A percentile compares a stretch with the other conserved stretches of the same genome.
phyloP scores from a whole-genome alignment of 129 eudicot species.

The Saussurea involucrata region DNA sequence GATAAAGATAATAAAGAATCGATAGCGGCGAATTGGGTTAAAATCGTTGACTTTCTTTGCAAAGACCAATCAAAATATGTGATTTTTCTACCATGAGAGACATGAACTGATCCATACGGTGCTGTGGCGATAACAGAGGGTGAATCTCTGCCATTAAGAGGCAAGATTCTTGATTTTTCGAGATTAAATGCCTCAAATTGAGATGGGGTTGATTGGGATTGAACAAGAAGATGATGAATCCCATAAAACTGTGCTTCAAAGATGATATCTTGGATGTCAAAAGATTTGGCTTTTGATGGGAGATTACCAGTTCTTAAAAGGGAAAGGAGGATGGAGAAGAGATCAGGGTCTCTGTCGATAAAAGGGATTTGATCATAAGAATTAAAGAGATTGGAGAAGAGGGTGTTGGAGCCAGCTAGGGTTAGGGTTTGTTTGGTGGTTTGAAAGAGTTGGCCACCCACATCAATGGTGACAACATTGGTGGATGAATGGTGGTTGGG shows the following conservation, averaged over 20 bases:
- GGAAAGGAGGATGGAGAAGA: slow-evolving; percentile 55
- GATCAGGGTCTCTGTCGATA: slow-evolving; percentile 64
- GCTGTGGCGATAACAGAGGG: slow-evolving; percentile 49
- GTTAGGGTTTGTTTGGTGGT: slow-evolving; percentile 68
- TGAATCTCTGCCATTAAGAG: slow-evolving; percentile 47
- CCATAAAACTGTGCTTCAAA: slow-evolving; percentile 50
- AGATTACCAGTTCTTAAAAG: slow-evolving; percentile 65
- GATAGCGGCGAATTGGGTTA: slow-evolving; percentile 55
- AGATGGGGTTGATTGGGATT: slow-evolving; percentile 50
- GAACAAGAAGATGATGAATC: slow-evolving; percentile 38
- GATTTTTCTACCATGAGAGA: slow-evolving; percentile 64
- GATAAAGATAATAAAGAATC: slow-evolving; percentile 59
- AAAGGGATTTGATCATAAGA: slow-evolving; percentile 40
- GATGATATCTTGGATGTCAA: slow-evolving; percentile 47
- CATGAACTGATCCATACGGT: slow-evolving; percentile 43
- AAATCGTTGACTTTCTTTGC: slow-evolving; percentile 47
- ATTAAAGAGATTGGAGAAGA: slow-evolving; percentile 37
- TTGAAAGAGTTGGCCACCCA: slow-evolving; percentile 74
- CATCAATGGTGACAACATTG: slow-evolving; percentile 53
- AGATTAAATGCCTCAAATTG: slow-evolving; percentile 52
- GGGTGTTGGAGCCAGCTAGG: slow-evolving; percentile 57
- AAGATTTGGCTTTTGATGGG: slow-evolving; percentile 45
- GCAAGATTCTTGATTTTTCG: slow-evolving; percentile 37
- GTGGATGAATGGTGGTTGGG: slow-evolving; percentile 33
- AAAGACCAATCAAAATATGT: slow-evolving; percentile 75